Evolutionary conservation across 2,329 filamentous ascomycete genomes (phyloP).

Genomic region (Claviceps maximensis): DNA sequence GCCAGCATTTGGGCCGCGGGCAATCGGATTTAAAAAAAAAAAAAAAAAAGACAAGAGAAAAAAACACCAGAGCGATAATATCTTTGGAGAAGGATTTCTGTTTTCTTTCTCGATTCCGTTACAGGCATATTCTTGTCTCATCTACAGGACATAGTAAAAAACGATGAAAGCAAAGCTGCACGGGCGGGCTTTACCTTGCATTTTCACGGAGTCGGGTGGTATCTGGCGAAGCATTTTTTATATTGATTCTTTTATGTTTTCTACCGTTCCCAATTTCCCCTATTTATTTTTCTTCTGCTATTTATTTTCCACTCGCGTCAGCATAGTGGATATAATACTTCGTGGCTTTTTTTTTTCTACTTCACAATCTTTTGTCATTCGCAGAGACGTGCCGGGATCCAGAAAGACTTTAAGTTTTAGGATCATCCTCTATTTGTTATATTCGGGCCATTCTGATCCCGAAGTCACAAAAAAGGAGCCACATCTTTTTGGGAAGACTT

Average conservation of each 20-base stretch:
- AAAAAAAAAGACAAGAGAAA: no score
- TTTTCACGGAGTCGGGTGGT: conserved; percentile 4
- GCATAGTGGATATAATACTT: not conserved
- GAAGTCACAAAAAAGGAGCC: conserved; percentile 9
- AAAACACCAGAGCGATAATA: not conserved
- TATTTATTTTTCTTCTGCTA: not conserved
- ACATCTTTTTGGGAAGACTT: conserved; percentile 4
- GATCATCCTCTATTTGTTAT: not conserved
- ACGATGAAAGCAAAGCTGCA: conserved; percentile 4
- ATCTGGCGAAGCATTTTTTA: conserved; percentile 1
- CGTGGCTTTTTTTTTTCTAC: not conserved
- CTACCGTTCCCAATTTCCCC: conserved; percentile 3
- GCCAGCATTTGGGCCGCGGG: conserved; percentile 69
- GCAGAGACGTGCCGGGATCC: not conserved
- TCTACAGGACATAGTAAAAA: not conserved
- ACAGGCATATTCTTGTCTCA: conserved; percentile 13
- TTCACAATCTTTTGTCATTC: not conserved
- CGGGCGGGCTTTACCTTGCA: conserved; percentile 7
- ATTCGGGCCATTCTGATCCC: not conserved
- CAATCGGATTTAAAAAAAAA: conserved; percentile 38
- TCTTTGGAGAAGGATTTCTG: not conserved
- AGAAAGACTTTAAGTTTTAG: not conserved
- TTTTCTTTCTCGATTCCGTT: not conserved
- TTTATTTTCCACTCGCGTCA: not conserved
- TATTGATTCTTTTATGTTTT: not conserved